A percentile compares a stretch with the other conserved stretches of the same genome.
Conservation (phyloP, 2,329 filamentous ascomycete genomes). For the Pseudophaeomoniella oleicola region DNA sequence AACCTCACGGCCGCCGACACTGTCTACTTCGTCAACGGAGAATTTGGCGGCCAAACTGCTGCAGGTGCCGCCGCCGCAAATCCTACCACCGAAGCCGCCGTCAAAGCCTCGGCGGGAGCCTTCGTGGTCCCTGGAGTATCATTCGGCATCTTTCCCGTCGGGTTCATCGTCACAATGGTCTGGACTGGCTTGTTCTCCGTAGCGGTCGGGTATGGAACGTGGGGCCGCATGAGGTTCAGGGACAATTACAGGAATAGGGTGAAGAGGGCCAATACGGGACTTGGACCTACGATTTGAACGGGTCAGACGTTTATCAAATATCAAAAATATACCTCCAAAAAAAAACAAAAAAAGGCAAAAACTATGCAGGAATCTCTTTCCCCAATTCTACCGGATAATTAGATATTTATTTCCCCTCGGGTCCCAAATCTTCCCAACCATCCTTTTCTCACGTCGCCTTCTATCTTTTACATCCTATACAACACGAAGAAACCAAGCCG, state of each 20-base stretch:
- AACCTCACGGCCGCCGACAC: constrained; percentile 17
- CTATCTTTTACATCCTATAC: too few species aligned
- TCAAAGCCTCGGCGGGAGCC: constrained; percentile 12
- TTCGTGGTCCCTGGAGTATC: constrained; percentile 19
- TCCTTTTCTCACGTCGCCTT: too few species aligned
- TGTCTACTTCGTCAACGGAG: constrained; percentile 21
- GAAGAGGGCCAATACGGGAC: neutral
- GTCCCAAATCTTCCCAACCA: too few species aligned
- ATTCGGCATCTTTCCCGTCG: constrained; percentile 17
- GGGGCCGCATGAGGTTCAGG: constrained; percentile 17
- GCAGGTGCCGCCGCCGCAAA: constrained; percentile 10
- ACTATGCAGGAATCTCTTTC: too few species aligned
- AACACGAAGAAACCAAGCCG: too few species aligned
- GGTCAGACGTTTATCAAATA: too few species aligned
- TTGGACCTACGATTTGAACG: too few species aligned
- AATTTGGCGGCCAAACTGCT: constrained; percentile 12
- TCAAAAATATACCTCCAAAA: too few species aligned
- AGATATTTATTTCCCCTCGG: too few species aligned
- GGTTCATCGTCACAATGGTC: constrained; percentile 16
- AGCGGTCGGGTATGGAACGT: constrained; percentile 18
- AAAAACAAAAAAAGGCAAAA: constrained; percentile 1
- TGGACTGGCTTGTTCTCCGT: constrained; percentile 19
- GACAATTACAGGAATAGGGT: constrained; percentile 17
- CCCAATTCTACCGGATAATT: too few species aligned
- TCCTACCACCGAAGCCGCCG: constrained; percentile 10